Base-by-base conservation (phyloP, 768 basidiomycete genomes). In the Cystobasidium tubakii region DNA sequence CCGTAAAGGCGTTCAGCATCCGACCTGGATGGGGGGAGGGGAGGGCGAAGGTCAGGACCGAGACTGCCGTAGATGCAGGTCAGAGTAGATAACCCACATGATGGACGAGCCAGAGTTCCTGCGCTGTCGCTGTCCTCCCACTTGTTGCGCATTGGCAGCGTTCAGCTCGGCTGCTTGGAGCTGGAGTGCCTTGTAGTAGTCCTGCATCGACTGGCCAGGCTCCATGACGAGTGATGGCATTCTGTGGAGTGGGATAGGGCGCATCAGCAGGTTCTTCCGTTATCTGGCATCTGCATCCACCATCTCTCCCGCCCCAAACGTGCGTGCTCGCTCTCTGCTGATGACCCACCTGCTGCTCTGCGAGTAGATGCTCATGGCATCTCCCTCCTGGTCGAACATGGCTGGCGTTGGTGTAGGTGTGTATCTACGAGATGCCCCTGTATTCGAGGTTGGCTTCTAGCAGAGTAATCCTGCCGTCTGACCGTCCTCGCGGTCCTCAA, bases 201-300 rank as follows among this genome's bases (percentile, higher is more conserved):
- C 54, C 39, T 71, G 69, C 69, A 71, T 71, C 13, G 25, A 27
- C 43, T 31, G 9, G 10, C 69, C 69, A 60, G 53, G 53, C 39
- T 71, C 69, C 69, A 71, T 71, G 69, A 71, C 55, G 25, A 71
- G 69, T 23, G 69, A 71, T 9, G 54, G 54, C 69, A 71, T 71
- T 36, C 69, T 71, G 54, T 7, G 19, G 15, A 34, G 23, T n/a
- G 17, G 27, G 43, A 33, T 62, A 9, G 29, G 13, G n/a, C 31
- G 31, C 21, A 25, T 60, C 33, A 60, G 57, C 13, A 9, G 21
- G n/a, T n/a, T n/a, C n/a, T n/a, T n/a, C n/a, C n/a, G n/a, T n/a
- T n/a, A n/a, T n/a, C n/a, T n/a, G n/a, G n/a, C n/a, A n/a, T n/a
- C n/a, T n/a, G n/a, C n/a, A n/a, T n/a, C n/a, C n/a, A n/a, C 27